Evolutionary conservation across 805 yeast genomes (phyloP), one percentile per base, ranked within the genome.

Genomic region (Saturnispora besseyi): DNA sequence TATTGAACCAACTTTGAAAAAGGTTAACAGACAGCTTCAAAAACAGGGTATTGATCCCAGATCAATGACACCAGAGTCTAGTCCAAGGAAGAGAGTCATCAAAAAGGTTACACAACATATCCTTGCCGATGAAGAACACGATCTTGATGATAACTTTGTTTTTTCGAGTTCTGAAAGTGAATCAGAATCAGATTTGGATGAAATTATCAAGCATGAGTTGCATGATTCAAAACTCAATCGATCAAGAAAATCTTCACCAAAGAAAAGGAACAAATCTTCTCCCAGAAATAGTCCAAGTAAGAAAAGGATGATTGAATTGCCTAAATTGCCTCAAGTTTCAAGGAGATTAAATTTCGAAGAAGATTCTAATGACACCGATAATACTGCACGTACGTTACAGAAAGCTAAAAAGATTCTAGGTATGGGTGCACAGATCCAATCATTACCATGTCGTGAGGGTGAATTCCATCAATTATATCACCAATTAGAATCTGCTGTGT

Each of bases 371-470:
- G 59, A 48, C 3, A 50, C 40, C 22, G 51, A 51, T 10, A 52
- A 44, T 21, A 62, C 64, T 2, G 50, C 60, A 8, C 53, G 53
- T 29, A 51, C 55, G 21, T 57, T 67, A 53, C 56, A 69, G 13
- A 66, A 67, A 41, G 74, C 78, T 0, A 72, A 71, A 33, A 63
- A 68, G 44, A 62, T 65, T 30, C 61, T 72, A 37, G 72, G 69
- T 36, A 65, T 72, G 2, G 60, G 63, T 22, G 63, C 69, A 2
- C 72, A 70, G 57, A 62, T 75, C 44, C 71, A 68, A 48, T 63
- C 81, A 1, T 69, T 91, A 34, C 96, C 96, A 0, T 89, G 97
- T 51, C 75, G 99, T 49, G 97, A 88, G 55, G 76, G 77, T 21
- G 95, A 93, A 62, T 89, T 84, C 61, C 77, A 81, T 9, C 76